phyloP scores from a whole-genome alignment of 352 stramenopile species.

The Phytophthora sansomeana region DNA sequence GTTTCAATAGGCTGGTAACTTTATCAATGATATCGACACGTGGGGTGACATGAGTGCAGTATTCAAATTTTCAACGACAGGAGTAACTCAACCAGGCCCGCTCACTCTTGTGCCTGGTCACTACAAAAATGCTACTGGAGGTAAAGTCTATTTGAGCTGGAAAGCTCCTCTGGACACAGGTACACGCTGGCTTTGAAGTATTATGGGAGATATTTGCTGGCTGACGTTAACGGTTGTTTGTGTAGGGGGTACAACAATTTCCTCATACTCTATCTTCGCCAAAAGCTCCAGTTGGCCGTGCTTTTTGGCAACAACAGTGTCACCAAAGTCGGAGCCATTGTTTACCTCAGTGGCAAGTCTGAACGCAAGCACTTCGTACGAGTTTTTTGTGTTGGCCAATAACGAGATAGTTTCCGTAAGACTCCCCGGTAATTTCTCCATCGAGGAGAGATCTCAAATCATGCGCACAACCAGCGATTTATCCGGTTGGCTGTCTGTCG shows the following conservation, averaged over 20 bases:
- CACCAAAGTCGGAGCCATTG: conserved; percentile 8
- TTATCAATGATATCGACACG: conserved; percentile 38
- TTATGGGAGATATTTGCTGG: background rate
- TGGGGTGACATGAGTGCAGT: conserved; percentile 52
- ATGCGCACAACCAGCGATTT: conserved; percentile 54
- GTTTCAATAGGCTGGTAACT: conserved; percentile 53
- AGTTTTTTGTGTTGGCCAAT: conserved; percentile 59
- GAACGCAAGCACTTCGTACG: conserved; percentile 51
- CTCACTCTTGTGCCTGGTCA: conserved; percentile 25
- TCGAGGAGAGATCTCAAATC: conserved; percentile 37
- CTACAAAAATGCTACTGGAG: conserved; percentile 46
- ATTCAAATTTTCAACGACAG: conserved; percentile 43
- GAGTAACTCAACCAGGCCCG: conserved; percentile 45
- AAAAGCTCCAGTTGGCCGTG: conserved; percentile 38
- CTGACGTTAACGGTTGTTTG: background rate
- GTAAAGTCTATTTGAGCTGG: conserved; percentile 63
- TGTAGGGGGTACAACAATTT: conserved; percentile 48
- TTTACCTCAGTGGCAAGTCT: conserved; percentile 37
- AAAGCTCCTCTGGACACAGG: conserved; percentile 57
- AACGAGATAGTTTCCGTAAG: conserved; percentile 25
- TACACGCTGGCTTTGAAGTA: too few relatives aligned
- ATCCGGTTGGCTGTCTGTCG: conserved; percentile 32
- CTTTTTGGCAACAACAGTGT: conserved; percentile 26
- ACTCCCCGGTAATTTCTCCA: conserved; percentile 49
- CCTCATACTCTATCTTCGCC: conserved; percentile 48